Conservation (phyloP, 768 basidiomycete genomes). For the Terana coerulea region DNA sequence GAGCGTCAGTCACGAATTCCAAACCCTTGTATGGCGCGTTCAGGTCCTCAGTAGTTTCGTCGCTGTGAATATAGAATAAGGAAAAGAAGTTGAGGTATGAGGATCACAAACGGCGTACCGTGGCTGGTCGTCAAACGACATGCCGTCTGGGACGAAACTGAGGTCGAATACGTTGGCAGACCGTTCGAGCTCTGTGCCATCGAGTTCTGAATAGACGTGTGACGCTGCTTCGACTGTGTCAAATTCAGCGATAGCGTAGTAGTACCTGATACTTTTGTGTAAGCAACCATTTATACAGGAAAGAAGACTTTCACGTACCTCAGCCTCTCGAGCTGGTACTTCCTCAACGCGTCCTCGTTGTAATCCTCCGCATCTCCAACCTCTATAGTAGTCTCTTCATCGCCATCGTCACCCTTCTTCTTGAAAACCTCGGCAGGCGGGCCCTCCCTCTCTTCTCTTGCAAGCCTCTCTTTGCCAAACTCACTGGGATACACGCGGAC, state of each 20-base stretch:
- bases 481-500: constrained; percentile 90
- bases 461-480: constrained; percentile 87
- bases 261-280: constrained; percentile 57
- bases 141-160: constrained; percentile 88
- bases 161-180: constrained; percentile 96
- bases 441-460: constrained; percentile 83
- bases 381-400: too few species aligned
- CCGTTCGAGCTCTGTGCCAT: constrained; percentile 93
- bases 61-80: constrained; percentile 44
- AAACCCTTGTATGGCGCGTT: constrained; percentile 62
- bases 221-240: constrained; percentile 72
- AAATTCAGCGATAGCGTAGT: constrained; percentile 92
- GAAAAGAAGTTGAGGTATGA: not conserved
- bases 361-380: constrained; percentile 73
- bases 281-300: not conserved
- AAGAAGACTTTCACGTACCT: constrained; percentile 52
- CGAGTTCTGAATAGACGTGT: constrained; percentile 80
- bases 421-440: constrained; percentile 85
- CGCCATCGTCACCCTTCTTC: constrained; percentile 64
- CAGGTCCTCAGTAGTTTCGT: constrained; percentile 73
- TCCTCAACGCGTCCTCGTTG: constrained; percentile 82
- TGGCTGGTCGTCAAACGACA: constrained; percentile 77
- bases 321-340: constrained; percentile 90
- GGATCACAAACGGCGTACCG: constrained; percentile 43
- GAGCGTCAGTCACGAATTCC: constrained; percentile 92